Evolutionary conservation across 2,329 filamentous ascomycete genomes (phyloP), one percentile per base, ranked within the genome.

Genomic region (Byssoonygena ceratinophila): DNA sequence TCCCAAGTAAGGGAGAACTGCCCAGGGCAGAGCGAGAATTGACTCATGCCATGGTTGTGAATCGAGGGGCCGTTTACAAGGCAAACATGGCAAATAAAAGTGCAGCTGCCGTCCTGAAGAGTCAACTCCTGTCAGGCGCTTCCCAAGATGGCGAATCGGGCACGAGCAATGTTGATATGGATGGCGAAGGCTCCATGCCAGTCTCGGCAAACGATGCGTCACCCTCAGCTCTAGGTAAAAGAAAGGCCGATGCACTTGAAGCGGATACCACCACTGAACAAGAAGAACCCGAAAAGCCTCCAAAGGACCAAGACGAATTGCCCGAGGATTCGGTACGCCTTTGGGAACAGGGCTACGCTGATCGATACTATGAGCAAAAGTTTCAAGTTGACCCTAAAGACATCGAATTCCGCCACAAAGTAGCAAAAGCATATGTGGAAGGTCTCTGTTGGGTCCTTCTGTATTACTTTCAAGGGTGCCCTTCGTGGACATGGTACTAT

Each of bases 401-500:
- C 66, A 75, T 85, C 46, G 85, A 82, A 48, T 97, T 97, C 68
- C 85, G 91, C 51, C 85, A 90, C 68, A 80, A 88, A 63, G 94
- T 98, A 53, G 92, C 85, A 32, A 80, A 82, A 51, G 81, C 87
- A n/a, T 98, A 98, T 66, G 89, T 91, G 11, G 89, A 97, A 73
- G 92, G 92, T 32, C 78, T 98, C 8, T 85, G 85, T 20, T 98
- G 94, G 92, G 92, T 98, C 36, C 74, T 98, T 47, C 76, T 90
- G 32, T 98, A 98, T 70, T 98, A 98, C 68, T 95, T 96, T 68
- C 92, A 98, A 69, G 92, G 92, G 23, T 98, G 92, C 62, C 89
- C 92, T 20, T 96, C 89, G 0, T 98, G 94, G 92, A 94, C 91
- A 49, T 98, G 92, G 92, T 98, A 92, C 67, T 98, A 96, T 64